Percentiles rank a stretch among this genome's conserved stretches.
Evolutionary conservation across 2,329 filamentous ascomycete genomes (phyloP).

Genomic region (Paraconiothyrium brasiliense): DNA sequence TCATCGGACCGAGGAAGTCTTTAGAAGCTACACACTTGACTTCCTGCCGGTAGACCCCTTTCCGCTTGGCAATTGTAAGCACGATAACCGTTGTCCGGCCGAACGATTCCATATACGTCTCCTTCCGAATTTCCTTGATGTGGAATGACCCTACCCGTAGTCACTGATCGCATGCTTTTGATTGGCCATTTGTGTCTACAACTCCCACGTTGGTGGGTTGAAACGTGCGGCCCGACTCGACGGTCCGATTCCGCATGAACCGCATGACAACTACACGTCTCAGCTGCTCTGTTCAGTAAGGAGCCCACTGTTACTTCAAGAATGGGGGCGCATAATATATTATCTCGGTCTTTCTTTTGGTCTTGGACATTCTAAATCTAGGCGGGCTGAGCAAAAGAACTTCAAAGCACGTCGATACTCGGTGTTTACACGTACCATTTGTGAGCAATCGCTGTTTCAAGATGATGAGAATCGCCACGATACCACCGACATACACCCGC

Average conservation of each 20-base stretch:
- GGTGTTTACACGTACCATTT: neutral
- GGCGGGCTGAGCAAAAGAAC: neutral
- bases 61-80: neutral
- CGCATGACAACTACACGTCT: conserved; percentile 6
- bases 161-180: neutral
- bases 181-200: conserved; percentile 2
- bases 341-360: conserved; percentile 1
- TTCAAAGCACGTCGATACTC: neutral
- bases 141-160: neutral
- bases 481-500: conserved; percentile 9
- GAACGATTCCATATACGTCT: conserved; percentile 7
- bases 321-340: neutral
- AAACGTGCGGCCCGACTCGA: conserved; percentile 10
- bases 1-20: neutral
- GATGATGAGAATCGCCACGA: conserved; percentile 10
- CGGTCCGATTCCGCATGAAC: conserved; percentile 5
- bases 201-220: neutral
- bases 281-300: neutral
- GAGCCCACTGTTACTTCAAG: neutral
- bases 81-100: neutral
- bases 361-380: neutral
- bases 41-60: neutral
- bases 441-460: neutral
- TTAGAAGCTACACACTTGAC: neutral
- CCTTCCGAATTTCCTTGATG: neutral